phyloP scores from a whole-genome alignment of 164 flowering plant genomes.

The Santalum album region DNA sequence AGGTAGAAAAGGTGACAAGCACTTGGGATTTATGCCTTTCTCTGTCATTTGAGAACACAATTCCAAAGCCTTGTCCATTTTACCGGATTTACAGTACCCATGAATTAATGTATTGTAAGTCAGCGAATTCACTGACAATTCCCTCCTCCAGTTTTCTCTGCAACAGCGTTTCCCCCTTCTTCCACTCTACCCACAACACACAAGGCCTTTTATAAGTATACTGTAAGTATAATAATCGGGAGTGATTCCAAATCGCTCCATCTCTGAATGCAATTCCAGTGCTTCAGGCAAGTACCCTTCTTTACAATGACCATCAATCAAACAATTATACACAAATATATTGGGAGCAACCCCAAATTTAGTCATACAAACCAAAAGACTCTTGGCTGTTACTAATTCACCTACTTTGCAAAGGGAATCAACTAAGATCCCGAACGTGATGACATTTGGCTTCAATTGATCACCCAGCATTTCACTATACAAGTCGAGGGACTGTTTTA shows the following conservation, averaged over 20 bases:
- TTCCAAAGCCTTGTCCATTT: conserved; percentile 48
- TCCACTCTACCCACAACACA: conserved; percentile 29
- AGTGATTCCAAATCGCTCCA: conserved; percentile 27
- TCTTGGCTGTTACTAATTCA: conserved; percentile 32
- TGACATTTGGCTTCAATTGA: conserved; percentile 42
- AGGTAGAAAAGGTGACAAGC: conserved; percentile 47
- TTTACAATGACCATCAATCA: conserved; percentile 51
- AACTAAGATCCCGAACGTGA: conserved; percentile 48
- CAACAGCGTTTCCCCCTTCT: conserved; percentile 37
- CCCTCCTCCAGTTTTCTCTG: conserved; percentile 38
- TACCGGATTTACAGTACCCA: conserved; percentile 53
- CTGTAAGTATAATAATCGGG: conserved; percentile 61
- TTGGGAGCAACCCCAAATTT: conserved; percentile 51
- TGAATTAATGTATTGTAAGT: conserved; percentile 58
- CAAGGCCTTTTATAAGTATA: conserved; percentile 56
- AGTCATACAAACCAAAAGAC: conserved; percentile 34
- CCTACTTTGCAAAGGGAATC: conserved; percentile 51
- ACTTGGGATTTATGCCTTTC: conserved; percentile 49
- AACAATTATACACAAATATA: conserved; percentile 43
- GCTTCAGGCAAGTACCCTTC: conserved; percentile 32
- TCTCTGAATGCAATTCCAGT: conserved; percentile 28
- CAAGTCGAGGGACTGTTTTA: conserved; percentile 30
- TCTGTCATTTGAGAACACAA: conserved; percentile 55
- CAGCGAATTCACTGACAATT: conserved; percentile 29
- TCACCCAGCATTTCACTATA: conserved; percentile 40